phyloP scores from a whole-genome alignment of 371 early-diverging fungal genomes.

The Rhizopus sp. region DNA sequence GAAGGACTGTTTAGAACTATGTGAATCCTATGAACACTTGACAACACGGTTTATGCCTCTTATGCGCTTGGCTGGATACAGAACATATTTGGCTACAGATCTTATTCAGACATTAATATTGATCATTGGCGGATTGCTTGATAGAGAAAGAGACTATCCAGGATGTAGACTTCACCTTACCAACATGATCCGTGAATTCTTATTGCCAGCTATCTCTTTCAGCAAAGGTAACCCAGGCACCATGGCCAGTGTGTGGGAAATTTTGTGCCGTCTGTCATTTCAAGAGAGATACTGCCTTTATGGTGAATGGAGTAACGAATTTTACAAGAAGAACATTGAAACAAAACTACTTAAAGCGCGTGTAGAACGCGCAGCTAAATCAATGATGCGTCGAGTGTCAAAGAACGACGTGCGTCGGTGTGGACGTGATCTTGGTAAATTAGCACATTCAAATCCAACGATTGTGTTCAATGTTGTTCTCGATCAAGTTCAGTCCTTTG shows the following conservation, averaged over 20 bases:
- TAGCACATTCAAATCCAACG: slow-evolving; percentile 82
- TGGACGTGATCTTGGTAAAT: slow-evolving; percentile 82
- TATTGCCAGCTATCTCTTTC: slow-evolving; percentile 78
- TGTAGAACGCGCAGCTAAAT: slow-evolving; percentile 61
- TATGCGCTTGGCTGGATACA: slow-evolving; percentile 52
- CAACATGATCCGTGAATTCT: slow-evolving; percentile 63
- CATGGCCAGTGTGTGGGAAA: slow-evolving; percentile 76
- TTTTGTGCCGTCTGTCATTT: slow-evolving; percentile 65
- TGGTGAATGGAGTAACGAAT: slow-evolving; percentile 77
- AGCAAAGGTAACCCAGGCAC: slow-evolving; percentile 70
- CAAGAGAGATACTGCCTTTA: slow-evolving; percentile 76
- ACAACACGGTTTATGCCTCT: slow-evolving; percentile 48
- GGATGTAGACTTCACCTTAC: slow-evolving; percentile 49
- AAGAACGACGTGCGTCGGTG: slow-evolving; percentile 81
- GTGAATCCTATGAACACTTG: slow-evolving; percentile 41
- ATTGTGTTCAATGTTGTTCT: slow-evolving; percentile 77
- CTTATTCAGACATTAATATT: slow-evolving; percentile 45
- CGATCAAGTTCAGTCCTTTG: slow-evolving; percentile 80
- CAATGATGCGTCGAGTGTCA: slow-evolving; percentile 76
- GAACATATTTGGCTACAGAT: slow-evolving; percentile 48
- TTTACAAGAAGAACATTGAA: slow-evolving; percentile 56
- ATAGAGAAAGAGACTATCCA: slow-evolving; percentile 30
- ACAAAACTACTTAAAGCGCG: slow-evolving; percentile 49
- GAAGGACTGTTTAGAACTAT: slow-evolving; percentile 45
- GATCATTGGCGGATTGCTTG: slow-evolving; percentile 41